These are phyloP conservation scores for Exsudoporus frostii DNA, from an alignment of 768 basidiomycete species.

Conservation along the genomic window DNA sequence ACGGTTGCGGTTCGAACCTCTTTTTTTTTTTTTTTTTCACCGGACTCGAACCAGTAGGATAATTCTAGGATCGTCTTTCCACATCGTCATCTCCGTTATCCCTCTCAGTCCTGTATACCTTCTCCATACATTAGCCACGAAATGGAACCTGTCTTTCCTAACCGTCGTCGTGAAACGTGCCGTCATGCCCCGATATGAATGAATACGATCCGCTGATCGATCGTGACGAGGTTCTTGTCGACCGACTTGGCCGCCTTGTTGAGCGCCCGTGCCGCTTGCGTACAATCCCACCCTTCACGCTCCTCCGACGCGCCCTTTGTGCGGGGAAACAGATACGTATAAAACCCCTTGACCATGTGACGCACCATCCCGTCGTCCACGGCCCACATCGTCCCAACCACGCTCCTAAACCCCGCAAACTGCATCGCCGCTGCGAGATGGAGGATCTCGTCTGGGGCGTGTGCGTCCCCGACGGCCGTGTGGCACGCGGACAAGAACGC, in stretches of 20 bases:
- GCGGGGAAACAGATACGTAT: constrained; percentile 12
- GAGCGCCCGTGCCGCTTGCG: constrained; percentile 17
- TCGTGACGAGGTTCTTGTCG: constrained; percentile 14
- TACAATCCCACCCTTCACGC: constrained; percentile 12
- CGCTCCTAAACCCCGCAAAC: constrained; percentile 34
- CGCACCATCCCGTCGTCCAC: constrained; percentile 25
- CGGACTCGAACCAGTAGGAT: no score
- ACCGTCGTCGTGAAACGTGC: no score
- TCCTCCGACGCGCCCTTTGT: not conserved
- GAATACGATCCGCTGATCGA: constrained; percentile 29
- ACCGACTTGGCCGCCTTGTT: constrained; percentile 22
- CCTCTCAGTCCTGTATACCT: no score
- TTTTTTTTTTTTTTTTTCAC: no score
- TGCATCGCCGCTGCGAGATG: constrained; percentile 37
- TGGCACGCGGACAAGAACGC: constrained; percentile 37
- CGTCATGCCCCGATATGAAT: constrained; percentile 24
- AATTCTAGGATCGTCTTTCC: not conserved
- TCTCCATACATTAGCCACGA: no score
- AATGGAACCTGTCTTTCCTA: no score
- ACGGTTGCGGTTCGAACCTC: no score
- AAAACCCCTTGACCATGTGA: constrained; percentile 23
- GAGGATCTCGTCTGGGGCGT: constrained; percentile 32
- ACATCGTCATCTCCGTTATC: no score
- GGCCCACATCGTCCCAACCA: constrained; percentile 36
- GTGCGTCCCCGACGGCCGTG: constrained; percentile 22